These are phyloP conservation scores for Sporisorium sorghi DNA, from an alignment of 1,284 basidiomycete species.

Conservation along the genomic window DNA sequence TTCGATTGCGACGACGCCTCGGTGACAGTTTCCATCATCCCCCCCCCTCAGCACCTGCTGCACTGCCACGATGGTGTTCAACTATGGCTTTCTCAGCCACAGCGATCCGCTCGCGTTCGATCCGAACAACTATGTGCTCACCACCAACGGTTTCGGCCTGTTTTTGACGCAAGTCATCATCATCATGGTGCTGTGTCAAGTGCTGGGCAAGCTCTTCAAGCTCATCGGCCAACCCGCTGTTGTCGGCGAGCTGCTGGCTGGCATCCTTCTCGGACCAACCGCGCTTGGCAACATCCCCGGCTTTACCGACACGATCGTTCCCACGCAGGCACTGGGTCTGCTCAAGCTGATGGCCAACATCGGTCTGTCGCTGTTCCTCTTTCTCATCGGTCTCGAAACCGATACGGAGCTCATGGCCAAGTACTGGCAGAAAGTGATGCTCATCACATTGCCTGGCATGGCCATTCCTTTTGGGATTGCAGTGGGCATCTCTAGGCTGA, in stretches of 20 bases:
- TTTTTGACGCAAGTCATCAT: conserved; percentile 51
- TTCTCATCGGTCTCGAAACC: conserved; percentile 60
- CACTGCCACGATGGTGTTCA: conserved; percentile 16
- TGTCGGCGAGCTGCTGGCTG: conserved; percentile 54
- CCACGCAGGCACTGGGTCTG: conserved; percentile 33
- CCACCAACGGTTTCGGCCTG: conserved; percentile 54
- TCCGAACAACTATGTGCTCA: conserved; percentile 36
- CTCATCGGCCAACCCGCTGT: conserved; percentile 49
- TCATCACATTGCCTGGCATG: conserved; percentile 59
- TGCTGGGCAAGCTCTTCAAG: conserved; percentile 49
- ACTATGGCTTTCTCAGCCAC: conserved; percentile 49
- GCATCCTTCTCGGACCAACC: conserved; percentile 54
- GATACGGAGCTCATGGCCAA: conserved; percentile 58
- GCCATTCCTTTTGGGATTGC: conserved; percentile 58
- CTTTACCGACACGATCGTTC: conserved; percentile 51
- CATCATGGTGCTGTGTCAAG: conserved; percentile 52
- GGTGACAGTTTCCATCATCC: neutral
- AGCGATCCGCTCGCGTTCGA: conserved; percentile 48
- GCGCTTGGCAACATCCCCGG: conserved; percentile 53
- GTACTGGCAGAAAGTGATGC: conserved; percentile 50
- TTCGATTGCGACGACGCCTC: no score
- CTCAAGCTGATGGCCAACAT: conserved; percentile 52
- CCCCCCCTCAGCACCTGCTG: neutral
- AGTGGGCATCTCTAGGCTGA: conserved; percentile 52
- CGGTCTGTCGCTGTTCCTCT: conserved; percentile 53